These are phyloP conservation scores for Penicillium decumbens DNA, from an alignment of 2,329 filamentous ascomycete genomes.

Conservation along the genomic window DNA sequence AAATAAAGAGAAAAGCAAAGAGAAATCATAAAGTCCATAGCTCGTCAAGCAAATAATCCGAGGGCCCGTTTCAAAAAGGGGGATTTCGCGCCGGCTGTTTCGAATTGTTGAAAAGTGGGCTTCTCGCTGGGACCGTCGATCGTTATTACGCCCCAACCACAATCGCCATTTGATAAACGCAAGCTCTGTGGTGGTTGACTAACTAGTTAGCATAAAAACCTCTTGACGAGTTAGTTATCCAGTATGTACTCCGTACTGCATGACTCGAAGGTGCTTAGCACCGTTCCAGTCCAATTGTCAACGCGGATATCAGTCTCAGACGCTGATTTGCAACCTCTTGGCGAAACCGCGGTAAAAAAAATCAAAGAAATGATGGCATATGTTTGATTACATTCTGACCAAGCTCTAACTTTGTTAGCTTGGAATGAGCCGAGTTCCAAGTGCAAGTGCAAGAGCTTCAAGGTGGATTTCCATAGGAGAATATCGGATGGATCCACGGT, in stretches of 20 bases:
- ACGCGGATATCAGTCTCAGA: neutral
- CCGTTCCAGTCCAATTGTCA: neutral
- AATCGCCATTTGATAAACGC: neutral
- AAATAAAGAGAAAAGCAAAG: neutral
- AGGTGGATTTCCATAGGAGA: neutral
- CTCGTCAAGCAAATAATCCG: slow-evolving; percentile 1
- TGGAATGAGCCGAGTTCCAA: neutral
- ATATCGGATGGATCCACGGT: slow-evolving; percentile 7
- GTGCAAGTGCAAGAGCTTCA: neutral
- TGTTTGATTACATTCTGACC: neutral
- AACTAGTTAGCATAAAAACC: too few relatives aligned
- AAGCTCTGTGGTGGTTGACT: neutral
- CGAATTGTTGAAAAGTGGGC: slow-evolving; percentile 21
- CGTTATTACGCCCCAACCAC: slow-evolving; percentile 16
- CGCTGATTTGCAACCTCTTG: neutral
- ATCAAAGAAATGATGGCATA: neutral
- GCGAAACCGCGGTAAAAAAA: too few relatives aligned
- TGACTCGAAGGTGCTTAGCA: neutral
- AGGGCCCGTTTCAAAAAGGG: slow-evolving; percentile 12
- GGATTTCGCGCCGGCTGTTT: slow-evolving; percentile 18
- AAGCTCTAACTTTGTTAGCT: neutral
- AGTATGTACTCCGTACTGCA: neutral
- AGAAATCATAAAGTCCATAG: neutral
- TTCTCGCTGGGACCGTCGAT: slow-evolving; percentile 19
- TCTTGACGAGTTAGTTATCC: too few relatives aligned